These are phyloP conservation scores for Clitoria ternatea DNA, from an alignment of 306 rosid species.

Conservation along the genomic window DNA sequence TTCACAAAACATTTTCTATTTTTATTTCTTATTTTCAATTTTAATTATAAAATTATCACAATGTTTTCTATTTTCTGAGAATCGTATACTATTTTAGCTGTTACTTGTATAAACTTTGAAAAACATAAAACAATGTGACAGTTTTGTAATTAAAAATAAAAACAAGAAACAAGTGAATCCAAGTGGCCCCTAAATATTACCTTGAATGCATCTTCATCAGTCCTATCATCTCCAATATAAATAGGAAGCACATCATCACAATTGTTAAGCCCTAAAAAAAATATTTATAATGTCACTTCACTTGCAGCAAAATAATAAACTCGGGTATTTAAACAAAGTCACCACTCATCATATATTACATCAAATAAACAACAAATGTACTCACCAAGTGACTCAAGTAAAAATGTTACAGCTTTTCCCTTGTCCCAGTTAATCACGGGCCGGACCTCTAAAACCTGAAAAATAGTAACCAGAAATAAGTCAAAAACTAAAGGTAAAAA, in stretches of 20 bases:
- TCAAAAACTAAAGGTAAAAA: background rate
- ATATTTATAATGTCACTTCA: conserved; percentile 35
- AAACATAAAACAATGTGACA: too few species aligned
- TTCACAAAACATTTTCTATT: too few species aligned
- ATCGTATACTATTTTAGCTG: too few species aligned
- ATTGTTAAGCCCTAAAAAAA: conserved; percentile 52
- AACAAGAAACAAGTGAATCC: background rate
- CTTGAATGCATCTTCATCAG: conserved; percentile 96
- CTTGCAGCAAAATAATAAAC: conserved; percentile 12
- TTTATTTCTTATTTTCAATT: too few species aligned
- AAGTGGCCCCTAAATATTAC: conserved; percentile 29
- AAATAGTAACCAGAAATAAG: background rate
- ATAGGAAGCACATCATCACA: conserved; percentile 90
- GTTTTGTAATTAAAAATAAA: too few species aligned
- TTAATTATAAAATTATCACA: too few species aligned
- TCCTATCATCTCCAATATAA: conserved; percentile 89
- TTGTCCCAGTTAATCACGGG: conserved; percentile 94
- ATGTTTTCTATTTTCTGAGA: too few species aligned
- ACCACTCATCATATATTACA: too few species aligned
- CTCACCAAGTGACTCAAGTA: conserved; percentile 93
- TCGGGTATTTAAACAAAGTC: background rate
- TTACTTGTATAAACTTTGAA: too few species aligned
- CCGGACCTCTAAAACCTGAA: conserved; percentile 93
- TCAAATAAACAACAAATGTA: conserved; percentile 7
- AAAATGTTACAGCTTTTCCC: conserved; percentile 93